Evolutionary conservation across 257 asterid species (phyloP).

Genomic region (Nicotiana benthamiana): DNA sequence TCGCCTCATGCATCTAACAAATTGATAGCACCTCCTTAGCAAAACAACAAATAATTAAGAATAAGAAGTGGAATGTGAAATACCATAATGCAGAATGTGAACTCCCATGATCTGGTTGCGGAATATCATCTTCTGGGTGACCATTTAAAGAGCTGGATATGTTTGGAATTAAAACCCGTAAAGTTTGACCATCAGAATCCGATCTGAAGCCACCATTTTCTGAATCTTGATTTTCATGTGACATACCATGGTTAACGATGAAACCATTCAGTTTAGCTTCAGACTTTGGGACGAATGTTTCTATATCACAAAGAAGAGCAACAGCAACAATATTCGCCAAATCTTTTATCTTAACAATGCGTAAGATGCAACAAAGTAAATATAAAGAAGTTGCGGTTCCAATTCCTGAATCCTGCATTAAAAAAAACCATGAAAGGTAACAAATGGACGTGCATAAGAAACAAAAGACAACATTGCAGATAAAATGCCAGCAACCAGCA

Average conservation of each 20-base stretch:
- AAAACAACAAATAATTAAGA: not conserved
- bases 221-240: constrained; percentile 26
- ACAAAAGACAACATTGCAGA: not conserved
- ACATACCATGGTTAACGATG: constrained; percentile 27
- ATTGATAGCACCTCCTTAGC: not conserved
- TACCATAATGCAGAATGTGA: constrained; percentile 53
- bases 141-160: constrained; percentile 39
- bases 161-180: constrained; percentile 26
- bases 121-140: constrained; percentile 24
- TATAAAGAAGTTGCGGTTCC: constrained; percentile 74
- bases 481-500: constrained; percentile 2
- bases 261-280: constrained; percentile 64
- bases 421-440: constrained; percentile 22
- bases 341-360: constrained; percentile 93
- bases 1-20: not conserved
- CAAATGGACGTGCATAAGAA: not conserved
- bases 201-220: constrained; percentile 17
- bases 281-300: constrained; percentile 33
- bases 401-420: constrained; percentile 61
- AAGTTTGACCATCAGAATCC: constrained; percentile 27
- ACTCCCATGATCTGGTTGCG: constrained; percentile 27
- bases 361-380: constrained; percentile 95
- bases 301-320: constrained; percentile 66
- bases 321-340: constrained; percentile 87
- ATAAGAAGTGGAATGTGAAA: constrained; percentile 3